These are phyloP conservation scores for Starmerella sp. DNA, from an alignment of 805 yeast species.

Conservation along the genomic window DNA sequence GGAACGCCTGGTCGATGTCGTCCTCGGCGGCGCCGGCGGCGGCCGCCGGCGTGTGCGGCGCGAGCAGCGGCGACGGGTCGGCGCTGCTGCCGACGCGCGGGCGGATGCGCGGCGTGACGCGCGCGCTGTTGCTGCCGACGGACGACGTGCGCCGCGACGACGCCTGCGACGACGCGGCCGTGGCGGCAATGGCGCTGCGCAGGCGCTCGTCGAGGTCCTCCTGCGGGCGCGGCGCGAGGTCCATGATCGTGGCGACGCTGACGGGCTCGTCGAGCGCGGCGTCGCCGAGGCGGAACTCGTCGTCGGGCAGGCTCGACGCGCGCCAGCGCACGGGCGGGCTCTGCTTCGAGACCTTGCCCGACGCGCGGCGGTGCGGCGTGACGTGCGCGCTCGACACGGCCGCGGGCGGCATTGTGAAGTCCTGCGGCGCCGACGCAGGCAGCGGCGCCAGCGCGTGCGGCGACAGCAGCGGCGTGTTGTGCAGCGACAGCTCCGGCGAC, in stretches of 20 bases:
- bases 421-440: constrained; percentile 14
- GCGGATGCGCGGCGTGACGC: constrained; percentile 18
- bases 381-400: not conserved
- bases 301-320: constrained; percentile 6
- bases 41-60: not conserved
- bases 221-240: not conserved
- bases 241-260: not conserved
- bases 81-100: constrained; percentile 9
- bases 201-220: constrained; percentile 18
- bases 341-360: constrained; percentile 13
- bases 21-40: not conserved
- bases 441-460: constrained; percentile 17
- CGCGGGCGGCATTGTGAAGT: not conserved
- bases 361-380: not conserved
- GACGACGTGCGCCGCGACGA: constrained; percentile 13
- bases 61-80: constrained; percentile 4
- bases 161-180: constrained; percentile 7
- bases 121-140: constrained; percentile 8
- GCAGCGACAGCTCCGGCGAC: constrained; percentile 14
- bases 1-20: constrained; percentile 21
- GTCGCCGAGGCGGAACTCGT: constrained; percentile 18
- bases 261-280: constrained; percentile 12
- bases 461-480: constrained; percentile 18
- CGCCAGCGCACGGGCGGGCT: constrained; percentile 15
- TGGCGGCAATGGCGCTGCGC: constrained; percentile 17